Base-by-base conservation (phyloP, 2,329 filamentous ascomycete species). In the Massarina eburnea region DNA sequence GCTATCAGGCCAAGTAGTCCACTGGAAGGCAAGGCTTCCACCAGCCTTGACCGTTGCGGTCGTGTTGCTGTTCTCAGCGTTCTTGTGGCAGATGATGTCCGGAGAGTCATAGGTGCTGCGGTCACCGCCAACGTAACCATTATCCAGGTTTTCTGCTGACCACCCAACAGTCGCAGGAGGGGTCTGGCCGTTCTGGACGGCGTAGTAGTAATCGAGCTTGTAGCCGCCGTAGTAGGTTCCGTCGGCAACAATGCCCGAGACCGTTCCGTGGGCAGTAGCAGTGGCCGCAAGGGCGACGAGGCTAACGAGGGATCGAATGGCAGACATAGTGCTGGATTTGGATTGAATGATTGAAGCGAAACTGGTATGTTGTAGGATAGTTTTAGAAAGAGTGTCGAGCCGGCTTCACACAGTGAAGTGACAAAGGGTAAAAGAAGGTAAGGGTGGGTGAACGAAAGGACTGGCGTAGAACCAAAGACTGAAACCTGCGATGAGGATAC, bases 41-140 rank as follows among this genome's bases (percentile, higher is more conserved):
- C 85, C 85, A 12, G 84, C 85, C n/a, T 75, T 72, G 29, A 86
- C 78, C n/a, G 76, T 71, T 15, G 79, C 81, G 51, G 76, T 73
- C 46, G 75, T 71, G 9, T 51, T 56, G 20, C 52, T 56, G 21
- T 76, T 74, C 22, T 74, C 73, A 22, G 78, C 82, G 34, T 70
- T 68, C 63, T 75, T 75, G 74, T 87, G 84, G 73, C 82, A 85
- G 70, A 83, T 80, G 53, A 85, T 83, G 54, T 70, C 64, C 39
- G 64, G 33, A 14, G 45, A 49, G 42, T 43, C 46, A 54, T 60
- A 69, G 22, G 49, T 38, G 26, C 17, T 30, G 8, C 27, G 26
- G 49, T 58, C 55, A 35, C 63, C 63, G 42, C 57, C 54, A 22
- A 70, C 59, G 45, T 67, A 70, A 48, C 65, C 64, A 51, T 67